Evolutionary conservation across 305 asterid species (phyloP), one percentile per base, ranked within the genome.

Genomic region (Solanum hybrid): DNA sequence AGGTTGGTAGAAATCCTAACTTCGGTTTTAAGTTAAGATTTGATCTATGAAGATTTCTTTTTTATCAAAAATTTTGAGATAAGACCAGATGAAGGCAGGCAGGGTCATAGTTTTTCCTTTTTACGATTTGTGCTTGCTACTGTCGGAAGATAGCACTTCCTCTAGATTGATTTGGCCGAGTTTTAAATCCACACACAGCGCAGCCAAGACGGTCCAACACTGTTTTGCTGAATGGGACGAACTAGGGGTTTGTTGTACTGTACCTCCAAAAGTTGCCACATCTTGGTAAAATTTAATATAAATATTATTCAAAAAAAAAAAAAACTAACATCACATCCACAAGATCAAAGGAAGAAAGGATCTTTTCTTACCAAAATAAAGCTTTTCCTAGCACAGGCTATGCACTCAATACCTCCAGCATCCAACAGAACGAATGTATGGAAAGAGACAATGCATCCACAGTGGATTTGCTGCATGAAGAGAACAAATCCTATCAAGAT

Each of bases 341-440:
- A 15, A 45, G 75, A 83, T 83, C 39, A 51, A 83, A 45, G 27
- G 39, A 57, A 45, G 88, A 57, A 83, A 45, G 87, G 89, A 90
- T 41, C 22, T 89, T 27, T 76, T 79, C 95, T 90, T 94, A 97
- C 99, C 99, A 96, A 92, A 90, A 96, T 94, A 93, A 94, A 97
- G 91, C 98, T 96, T 92, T 93, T 97, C 92, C 93, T 96, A 15
- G 99, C 97, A 92, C 99, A 97, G 45, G 98, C 91, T 88, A 96
- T 91, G 95, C 99, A 97, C 91, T 97, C 98, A 91, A 97, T 97
- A 45, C 99, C 99, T 89, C 99, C 99, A 37, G 99, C 98, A 95
- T 97, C 99, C 97, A 97, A 93, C 51, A 97, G 95, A 89, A 97
- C 99, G 80, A 96, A 97, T 97, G 94, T 96, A 94, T 97, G 99